These are phyloP conservation scores for Ganoderma multipileum DNA, from an alignment of 1,284 basidiomycete genomes.

Conservation along the genomic window DNA sequence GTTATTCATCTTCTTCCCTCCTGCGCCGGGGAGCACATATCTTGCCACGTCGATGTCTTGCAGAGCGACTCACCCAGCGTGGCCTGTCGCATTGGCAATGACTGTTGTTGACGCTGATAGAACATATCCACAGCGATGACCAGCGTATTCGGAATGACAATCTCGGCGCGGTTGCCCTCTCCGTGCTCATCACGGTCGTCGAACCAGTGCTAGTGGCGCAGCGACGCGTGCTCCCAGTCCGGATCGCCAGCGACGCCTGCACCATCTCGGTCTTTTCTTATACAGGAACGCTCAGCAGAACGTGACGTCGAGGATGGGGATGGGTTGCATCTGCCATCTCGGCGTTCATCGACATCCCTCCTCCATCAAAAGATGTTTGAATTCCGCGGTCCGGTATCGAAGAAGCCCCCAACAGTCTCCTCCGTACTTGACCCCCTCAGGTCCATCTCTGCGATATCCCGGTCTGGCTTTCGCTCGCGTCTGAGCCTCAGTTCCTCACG, in stretches of 20 bases:
- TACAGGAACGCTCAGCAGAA: slow-evolving; percentile 20
- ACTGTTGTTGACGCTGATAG: not conserved
- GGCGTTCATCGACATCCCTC: slow-evolving; percentile 30
- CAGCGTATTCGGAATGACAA: slow-evolving; percentile 21
- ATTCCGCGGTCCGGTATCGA: slow-evolving; percentile 35
- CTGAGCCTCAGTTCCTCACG: slow-evolving; percentile 28
- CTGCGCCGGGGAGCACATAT: slow-evolving; percentile 8
- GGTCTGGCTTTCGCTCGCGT: slow-evolving; percentile 37
- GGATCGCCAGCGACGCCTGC: slow-evolving; percentile 9
- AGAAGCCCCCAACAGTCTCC: slow-evolving; percentile 29
- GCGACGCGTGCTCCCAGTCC: slow-evolving; percentile 19
- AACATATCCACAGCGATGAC: slow-evolving; percentile 7
- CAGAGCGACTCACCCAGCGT: not conserved
- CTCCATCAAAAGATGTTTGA: slow-evolving; percentile 38
- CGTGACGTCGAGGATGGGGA: slow-evolving; percentile 23
- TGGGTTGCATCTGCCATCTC: slow-evolving; percentile 30
- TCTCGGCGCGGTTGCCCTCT: slow-evolving; percentile 32
- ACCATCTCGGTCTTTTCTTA: slow-evolving; percentile 12
- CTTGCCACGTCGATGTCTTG: slow-evolving; percentile 8
- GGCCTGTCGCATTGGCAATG: not conserved
- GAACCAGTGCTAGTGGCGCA: slow-evolving; percentile 34
- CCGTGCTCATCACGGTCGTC: slow-evolving; percentile 32
- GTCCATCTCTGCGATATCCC: slow-evolving; percentile 39
- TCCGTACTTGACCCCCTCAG: slow-evolving; percentile 33
- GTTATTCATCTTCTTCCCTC: slow-evolving; percentile 13